phyloP scores from a whole-genome alignment of 2,329 filamentous ascomycete genomes.

The Elsinoe batatas region DNA sequence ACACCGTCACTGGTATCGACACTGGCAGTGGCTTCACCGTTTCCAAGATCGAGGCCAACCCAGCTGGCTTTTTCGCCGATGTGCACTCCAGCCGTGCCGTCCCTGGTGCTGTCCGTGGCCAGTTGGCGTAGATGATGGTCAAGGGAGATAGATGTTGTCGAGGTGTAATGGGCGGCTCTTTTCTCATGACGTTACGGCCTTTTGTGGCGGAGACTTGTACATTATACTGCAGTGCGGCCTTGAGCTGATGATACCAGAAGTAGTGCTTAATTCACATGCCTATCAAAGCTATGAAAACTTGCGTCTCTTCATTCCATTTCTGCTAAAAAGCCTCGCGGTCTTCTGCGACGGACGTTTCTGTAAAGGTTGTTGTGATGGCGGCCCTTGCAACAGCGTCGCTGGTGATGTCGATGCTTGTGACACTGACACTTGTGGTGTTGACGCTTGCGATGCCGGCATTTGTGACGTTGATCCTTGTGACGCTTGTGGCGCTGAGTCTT shows the following conservation, averaged over 20 bases:
- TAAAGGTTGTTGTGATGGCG: too few relatives aligned
- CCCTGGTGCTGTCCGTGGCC: conserved; percentile 44
- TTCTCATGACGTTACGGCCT: neutral
- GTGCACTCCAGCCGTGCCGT: conserved; percentile 41
- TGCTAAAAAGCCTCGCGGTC: too few relatives aligned
- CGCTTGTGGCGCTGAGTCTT: too few relatives aligned
- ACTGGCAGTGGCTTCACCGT: conserved; percentile 42
- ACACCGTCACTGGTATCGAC: conserved; percentile 32
- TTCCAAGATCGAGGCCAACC: conserved; percentile 42
- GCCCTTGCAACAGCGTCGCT: too few relatives aligned
- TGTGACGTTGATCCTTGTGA: too few relatives aligned
- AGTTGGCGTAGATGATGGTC: conserved; percentile 27
- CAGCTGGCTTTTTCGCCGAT: conserved; percentile 44
- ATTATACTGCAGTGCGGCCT: neutral
- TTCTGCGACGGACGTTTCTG: too few relatives aligned
- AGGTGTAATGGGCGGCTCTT: neutral
- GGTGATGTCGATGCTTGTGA: too few relatives aligned
- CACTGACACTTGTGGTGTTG: too few relatives aligned
- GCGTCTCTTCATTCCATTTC: too few relatives aligned
- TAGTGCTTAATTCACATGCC: neutral
- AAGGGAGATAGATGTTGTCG: neutral
- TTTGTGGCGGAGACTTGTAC: neutral
- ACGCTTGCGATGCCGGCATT: too few relatives aligned
- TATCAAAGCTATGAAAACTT: too few relatives aligned
- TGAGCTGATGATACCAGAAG: neutral